Evolutionary conservation across 2,329 filamentous ascomycete species (phyloP), one percentile per base, ranked within the genome.

Genomic region (Xylaria arbuscula): DNA sequence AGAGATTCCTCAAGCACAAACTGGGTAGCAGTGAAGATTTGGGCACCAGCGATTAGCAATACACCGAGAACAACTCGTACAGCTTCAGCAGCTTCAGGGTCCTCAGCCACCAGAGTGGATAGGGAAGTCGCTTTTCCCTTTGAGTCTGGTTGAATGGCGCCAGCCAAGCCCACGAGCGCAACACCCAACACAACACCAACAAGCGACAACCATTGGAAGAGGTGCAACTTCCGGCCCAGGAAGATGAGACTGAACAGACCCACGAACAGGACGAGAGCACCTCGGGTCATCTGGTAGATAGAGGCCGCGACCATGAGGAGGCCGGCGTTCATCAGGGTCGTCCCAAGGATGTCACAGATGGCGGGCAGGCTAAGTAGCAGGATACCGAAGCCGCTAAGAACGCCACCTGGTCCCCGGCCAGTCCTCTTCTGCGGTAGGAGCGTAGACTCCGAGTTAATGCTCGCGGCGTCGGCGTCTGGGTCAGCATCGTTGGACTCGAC

Each of bases 251-350:
- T 97, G 82, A 99, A 98, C 0, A 98, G 83, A 0, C 96, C 96
- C 22, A 99, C 96, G 75, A 99, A 99, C 7, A 99, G 86, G 2
- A 99, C 95, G 50, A 99, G 86, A 0, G 96, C 96, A 9, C 96
- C 96, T 67, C 96, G 87, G 1, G 95, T 98, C 96, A 99, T 99
- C 82, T 99, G 96, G 82, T 98, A 99, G 77, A 99, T 98, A 69
- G 93, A 97, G 1, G 96, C 93, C 13, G 93, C 96, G 28, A 98
- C 94, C 78, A 98, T 94, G 57, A 98, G 86, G 73, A 99, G 85
- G 3, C 96, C 96, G 4, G 93, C 92, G 77, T 99, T 99, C 94
- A 99, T 98, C 64, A 98, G 87, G 3, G 96, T 99, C 4, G 96
- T 99, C 56, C 93, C 96, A 28, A 92, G 89, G 72, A 98, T 97